These are phyloP conservation scores for Physcomitrium patens DNA, from an alignment of 225 moss, liverwort and hornwort species.

Conservation along the genomic window DNA sequence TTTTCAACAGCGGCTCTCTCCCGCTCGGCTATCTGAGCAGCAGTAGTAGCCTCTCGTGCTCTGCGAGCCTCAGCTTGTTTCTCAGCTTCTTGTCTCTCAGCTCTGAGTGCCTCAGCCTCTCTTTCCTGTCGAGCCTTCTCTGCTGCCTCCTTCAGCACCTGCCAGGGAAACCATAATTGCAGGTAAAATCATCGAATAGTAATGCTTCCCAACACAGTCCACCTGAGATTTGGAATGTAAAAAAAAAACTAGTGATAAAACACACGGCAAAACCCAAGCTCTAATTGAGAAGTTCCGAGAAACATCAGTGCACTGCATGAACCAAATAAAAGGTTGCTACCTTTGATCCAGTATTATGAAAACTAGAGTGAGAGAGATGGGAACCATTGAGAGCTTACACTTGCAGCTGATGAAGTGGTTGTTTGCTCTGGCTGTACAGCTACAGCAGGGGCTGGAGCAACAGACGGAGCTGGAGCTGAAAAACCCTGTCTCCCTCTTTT, in stretches of 20 bases:
- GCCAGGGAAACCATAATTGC: conserved; percentile 29
- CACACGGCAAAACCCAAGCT: neutral
- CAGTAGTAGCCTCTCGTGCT: conserved; percentile 46
- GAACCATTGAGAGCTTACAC: conserved; percentile 40
- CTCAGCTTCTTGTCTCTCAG: conserved; percentile 41
- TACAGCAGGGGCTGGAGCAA: conserved; percentile 30
- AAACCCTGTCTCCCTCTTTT: conserved; percentile 42
- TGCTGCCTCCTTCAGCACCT: conserved; percentile 60
- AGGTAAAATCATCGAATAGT: conserved; percentile 10
- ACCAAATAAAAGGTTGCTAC: conserved; percentile 5
- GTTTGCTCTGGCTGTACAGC: conserved; percentile 31
- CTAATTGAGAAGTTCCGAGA: neutral
- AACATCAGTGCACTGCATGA: conserved; percentile 6
- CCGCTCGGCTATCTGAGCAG: conserved; percentile 41
- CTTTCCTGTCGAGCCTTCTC: conserved; percentile 63
- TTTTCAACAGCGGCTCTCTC: conserved; percentile 52
- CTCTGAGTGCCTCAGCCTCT: conserved; percentile 44
- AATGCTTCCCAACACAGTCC: conserved; percentile 13
- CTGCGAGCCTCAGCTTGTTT: conserved; percentile 45
- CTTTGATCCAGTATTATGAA: conserved; percentile 11
- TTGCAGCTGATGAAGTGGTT: conserved; percentile 34
- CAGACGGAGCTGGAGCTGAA: conserved; percentile 24
- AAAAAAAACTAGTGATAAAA: neutral
- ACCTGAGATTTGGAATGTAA: conserved; percentile 5
- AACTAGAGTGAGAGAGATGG: conserved; percentile 2